Base-by-base conservation (phyloP, 352 stramenopile genomes). In the Lagenidium giganteum region DNA sequence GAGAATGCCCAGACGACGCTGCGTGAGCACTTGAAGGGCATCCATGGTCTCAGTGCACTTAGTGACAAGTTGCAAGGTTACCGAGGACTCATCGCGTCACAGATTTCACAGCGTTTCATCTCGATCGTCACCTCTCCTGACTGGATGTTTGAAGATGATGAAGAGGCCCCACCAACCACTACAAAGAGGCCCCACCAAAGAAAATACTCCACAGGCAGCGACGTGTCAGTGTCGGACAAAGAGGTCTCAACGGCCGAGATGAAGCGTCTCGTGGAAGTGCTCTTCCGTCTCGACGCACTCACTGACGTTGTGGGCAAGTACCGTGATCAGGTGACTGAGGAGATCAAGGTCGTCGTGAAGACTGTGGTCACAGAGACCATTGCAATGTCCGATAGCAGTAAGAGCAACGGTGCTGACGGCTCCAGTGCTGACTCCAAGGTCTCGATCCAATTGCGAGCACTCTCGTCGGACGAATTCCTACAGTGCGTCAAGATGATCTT, bases 401-500 rank as follows among this genome's bases (percentile, higher is more conserved):
- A 71, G 21, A 70, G 23, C 38, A 65, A 21, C 1, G 23, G 18
- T 2, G 27, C 42, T 2, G 52, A 58, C 5, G 29, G 40, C 31
- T 34, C 36, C 11, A 52, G 45, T n/a, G 42, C 31, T 36, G 77
- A 89, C 39, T 87, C 77, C n/a, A 92, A 94, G 51, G 74, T 94
- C 11, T 91, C 77, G 13, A 69, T 84, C 31, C 82, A 92, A 42
- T 56, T 94, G 26, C 70, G 76, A 41, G 79, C 77, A 5, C 59
- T 94, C 24, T 82, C 56, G 3, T 90, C 82, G 4, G 80, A 94
- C 41, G 82, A 94, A 43, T 94, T 94, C 46, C 61, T 92, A 7
- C 73, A 88, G 42, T 94, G 82, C 42, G 72, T 94, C 16, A 74
- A 92, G 45, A 94, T 94, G 82, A 91, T 92, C 32, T 94, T 94